Conservation (phyloP, 495 filamentous ascomycete species). For the Xylaria grammica region DNA sequence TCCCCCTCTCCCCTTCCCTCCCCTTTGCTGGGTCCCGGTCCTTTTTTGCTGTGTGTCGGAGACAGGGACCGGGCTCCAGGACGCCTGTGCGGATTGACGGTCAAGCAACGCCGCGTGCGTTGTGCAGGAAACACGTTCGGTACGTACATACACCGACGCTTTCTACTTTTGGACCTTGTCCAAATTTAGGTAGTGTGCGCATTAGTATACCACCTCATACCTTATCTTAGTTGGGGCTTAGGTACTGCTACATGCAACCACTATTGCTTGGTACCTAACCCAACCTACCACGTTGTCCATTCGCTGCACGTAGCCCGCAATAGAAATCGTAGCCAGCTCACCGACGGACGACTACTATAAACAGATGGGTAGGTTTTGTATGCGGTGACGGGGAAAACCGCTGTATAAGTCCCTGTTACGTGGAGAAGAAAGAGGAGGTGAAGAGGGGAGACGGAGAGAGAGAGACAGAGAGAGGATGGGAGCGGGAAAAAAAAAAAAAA, state of each 20-base stretch:
- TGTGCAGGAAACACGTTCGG: constrained; percentile 24
- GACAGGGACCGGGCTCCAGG: constrained; percentile 25
- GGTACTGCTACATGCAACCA: constrained; percentile 24
- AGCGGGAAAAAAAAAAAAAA: too few species aligned
- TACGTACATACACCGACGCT: constrained; percentile 21
- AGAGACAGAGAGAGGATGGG: neutral
- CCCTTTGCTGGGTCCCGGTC: constrained; percentile 2
- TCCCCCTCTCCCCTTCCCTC: neutral
- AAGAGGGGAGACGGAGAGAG: neutral
- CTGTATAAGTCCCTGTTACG: neutral
- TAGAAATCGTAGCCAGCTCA: constrained; percentile 24
- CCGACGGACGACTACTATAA: constrained; percentile 5
- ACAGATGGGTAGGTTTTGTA: neutral
- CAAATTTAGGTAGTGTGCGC: constrained; percentile 11
- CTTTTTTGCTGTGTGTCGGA: constrained; percentile 17
- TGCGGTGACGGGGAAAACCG: constrained; percentile 5
- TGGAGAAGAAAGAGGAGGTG: neutral
- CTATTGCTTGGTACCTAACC: constrained; percentile 23
- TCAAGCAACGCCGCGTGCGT: constrained; percentile 24
- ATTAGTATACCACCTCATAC: neutral
- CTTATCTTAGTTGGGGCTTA: constrained; percentile 18
- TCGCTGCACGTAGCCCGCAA: constrained; percentile 21
- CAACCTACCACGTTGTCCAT: constrained; percentile 23
- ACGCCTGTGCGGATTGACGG: constrained; percentile 20
- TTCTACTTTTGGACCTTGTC: constrained; percentile 22